Evolutionary conservation across 2,329 filamentous ascomycete genomes (phyloP), one percentile per base, ranked within the genome.

Genomic region (Aspergillus jensenii): DNA sequence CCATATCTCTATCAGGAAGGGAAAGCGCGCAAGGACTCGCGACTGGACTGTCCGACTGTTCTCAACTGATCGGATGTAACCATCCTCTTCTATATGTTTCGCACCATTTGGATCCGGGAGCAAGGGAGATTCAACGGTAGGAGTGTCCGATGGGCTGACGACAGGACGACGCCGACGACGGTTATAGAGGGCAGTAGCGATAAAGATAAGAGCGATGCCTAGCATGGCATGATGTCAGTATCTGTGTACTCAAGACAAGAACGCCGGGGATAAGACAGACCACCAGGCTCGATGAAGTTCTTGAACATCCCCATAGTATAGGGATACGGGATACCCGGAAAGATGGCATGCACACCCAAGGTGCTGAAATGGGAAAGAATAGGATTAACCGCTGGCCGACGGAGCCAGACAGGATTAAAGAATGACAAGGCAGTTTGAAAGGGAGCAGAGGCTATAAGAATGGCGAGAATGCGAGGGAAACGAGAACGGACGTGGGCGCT

Each of bases 1-100:
- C 64, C 65, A 67, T 33, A 74, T 72, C 54, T 73, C 71, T 8
- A 72, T 31, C 3, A 73, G 44, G 40, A 72, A 72, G 0, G 70
- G 71, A 27, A 68, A 73, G 11, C 58, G 59, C 3, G 65, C 62
- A 19, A 73, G 60, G 8, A 67, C 37, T 12, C 67, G 67, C 7
- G 63, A 64, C 50, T 64, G 63, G 31, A 67, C 41, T 17, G 58
- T 62, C 7, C 33, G 50, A 15, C 58, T 54, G 19, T 58, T 50
- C 14, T 59, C 55, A 23, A 37, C 14, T 8, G 40, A 45, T 6
- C 44, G 52, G 3, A 40, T 48, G 19, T 52, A 49, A 25, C 14
- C 21, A 11, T 44, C 55, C 39, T 44, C 52, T 9, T 54, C 37
- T 19, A 25, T 19, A 11, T 55, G 21, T 27, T 59, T 58, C 19